Base-by-base conservation (phyloP, 768 basidiomycete species). In the Xerocomus spinulosus region DNA sequence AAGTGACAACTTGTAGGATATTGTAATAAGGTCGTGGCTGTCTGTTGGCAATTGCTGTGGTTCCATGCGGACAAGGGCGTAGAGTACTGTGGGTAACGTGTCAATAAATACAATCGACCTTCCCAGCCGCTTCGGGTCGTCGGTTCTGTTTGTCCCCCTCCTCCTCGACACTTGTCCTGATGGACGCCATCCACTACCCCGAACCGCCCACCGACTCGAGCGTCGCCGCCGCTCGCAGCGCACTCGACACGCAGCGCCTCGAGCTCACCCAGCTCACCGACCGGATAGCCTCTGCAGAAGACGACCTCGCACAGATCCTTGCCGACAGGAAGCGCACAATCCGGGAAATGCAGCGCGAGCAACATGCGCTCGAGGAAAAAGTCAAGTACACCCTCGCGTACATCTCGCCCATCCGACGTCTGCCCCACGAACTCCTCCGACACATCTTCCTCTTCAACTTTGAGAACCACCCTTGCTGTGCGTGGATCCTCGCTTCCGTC, bases 401-500 rank as follows among this genome's bases (percentile, higher is more conserved):
- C 59, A 72, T 89, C 48, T 78, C 87, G 10, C 86, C 86, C 26
- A 82, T 90, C 52, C 73, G 83, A 24, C 71, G 83, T 34, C 71
- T 91, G 21, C 87, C 87, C 1, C 68, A 75, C 30, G 88, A 91
- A 55, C 69, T 91, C n/a, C 72, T 89, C 42, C 74, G 83, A 45
- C 77, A 82, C 49, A 80, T 91, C 56, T 91, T 91, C 59, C 60
- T 79, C 51, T 77, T 79, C 67, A 76, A 75, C 55, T 88, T 86
- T 53, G 80, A 84, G 46, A 78, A 79, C 46, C 74, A 84, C 61
- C 78, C 83, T n/a, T 83, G 82, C 58, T 81, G 78, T 58, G 83
- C 84, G 7, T 90, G 87, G 87, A 76, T 82, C 20, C 75, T 89
- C 34, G 75, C 85, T 4, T 77, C 83, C 0, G 85, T 89, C 4